Base-by-base conservation (phyloP, 768 basidiomycete species). In the Rhizopogon rudus region DNA sequence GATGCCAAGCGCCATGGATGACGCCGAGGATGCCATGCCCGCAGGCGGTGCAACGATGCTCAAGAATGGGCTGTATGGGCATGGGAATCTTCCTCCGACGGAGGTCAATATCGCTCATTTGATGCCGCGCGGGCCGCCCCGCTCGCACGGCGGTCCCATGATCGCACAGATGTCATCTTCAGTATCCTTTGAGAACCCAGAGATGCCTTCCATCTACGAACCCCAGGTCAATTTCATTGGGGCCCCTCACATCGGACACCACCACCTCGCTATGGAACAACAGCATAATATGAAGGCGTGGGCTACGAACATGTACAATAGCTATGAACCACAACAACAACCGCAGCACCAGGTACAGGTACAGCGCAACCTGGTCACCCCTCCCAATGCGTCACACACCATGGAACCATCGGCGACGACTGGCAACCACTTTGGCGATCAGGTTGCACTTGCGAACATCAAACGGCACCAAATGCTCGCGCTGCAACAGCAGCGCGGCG, bases 121-220 rank as follows among this genome's bases (percentile, higher is more conserved):
- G 55, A 58, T 67, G 39, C 61, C 63, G 33, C 62, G 60, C 13
- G 54, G 59, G 29, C 64, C 60, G 29, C 55, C 64, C 16, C 5
- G 51, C 45, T 50, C 63, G 10, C 71, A 74, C 43, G 63, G 66
- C 50, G 67, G 69, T 29, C 80, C 81, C 8, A 71, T 77, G 60
- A 75, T 82, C 56, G 80, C 76, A 39, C 71, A 75, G 66, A 72
- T 68, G 45, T 69, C 74, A 3, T 66, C 73, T 8, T 61, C 69
- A 1, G 75, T 76, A 56, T 76, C 77, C 3, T 81, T 72, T 53
- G 81, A 82, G 63, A 82, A 82, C 55, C 81, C 81, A 2, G 75
- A 75, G 2, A 77, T 81, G 72, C 65, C 76, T 51, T 62, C 72
- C 12, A 59, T 75, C 31, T 78, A 78, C 56, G 77, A 78, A 52